Evolutionary conservation across 768 basidiomycete species (phyloP), one percentile per base, ranked within the genome.

Genomic region (Tulasnella sp.): DNA sequence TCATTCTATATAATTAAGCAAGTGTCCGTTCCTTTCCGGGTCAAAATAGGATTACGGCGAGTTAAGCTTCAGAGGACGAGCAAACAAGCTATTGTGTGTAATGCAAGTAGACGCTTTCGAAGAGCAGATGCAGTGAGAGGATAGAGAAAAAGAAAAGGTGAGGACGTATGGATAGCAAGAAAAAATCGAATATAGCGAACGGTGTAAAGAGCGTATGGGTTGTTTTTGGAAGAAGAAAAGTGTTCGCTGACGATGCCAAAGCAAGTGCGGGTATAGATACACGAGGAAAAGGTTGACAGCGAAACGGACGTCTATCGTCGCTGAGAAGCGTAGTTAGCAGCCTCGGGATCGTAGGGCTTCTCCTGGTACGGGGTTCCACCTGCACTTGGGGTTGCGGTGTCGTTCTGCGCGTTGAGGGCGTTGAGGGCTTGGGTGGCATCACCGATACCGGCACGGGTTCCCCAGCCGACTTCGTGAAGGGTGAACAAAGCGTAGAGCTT

Each of bases 401-500:
- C 59, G 26, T 74, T 59, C 66, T 75, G 73, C 17, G 42, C 70
- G 70, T 74, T 88, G 70, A 84, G 81, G 14, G 91, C 91, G 8
- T 88, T 87, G 1, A 90, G 91, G 67, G 91, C 91, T 41, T 88
- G 87, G 0, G 88, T 82, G 1, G 88, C 88, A 83, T 94, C 91
- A 78, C 92, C 92, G 77, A 95, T 92, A 81, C 94, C 94, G 6
- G 94, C 87, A 79, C 94, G 90, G n/a, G 94, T 97, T 52, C 94
- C 94, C 94, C 94, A 96, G 47, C 90, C 94, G 78, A 68, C 68
- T 84, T 95, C 92, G 81, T 96, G 94, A 72, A 95, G 84, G 68
- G 94, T 96, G 78, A 88, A 89, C 59, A 95, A 83, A 37, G 94
- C 94, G 79, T 96, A 96, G 62, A 96, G 75, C 81, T 95, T 96